Conservation (phyloP, 2,329 filamentous ascomycete genomes). For the Lasiodiplodia gonubiensis region DNA sequence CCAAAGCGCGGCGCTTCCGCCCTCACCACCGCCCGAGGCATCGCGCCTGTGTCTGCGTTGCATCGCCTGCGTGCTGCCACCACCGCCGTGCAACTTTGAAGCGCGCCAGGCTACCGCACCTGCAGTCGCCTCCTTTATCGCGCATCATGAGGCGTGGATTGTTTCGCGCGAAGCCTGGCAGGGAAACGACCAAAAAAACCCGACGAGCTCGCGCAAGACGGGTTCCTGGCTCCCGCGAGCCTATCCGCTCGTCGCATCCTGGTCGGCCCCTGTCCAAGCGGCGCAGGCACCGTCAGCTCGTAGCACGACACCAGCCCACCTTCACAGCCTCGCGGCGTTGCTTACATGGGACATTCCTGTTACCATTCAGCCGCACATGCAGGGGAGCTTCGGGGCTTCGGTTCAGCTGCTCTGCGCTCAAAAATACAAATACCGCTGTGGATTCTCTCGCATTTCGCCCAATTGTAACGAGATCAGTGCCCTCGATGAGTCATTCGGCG, state of each 20-base stretch:
- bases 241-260: slow-evolving; percentile 9
- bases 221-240: slow-evolving; percentile 19
- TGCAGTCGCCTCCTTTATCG: neutral
- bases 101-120: neutral
- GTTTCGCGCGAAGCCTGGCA: neutral
- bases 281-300: slow-evolving; percentile 24
- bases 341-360: slow-evolving; percentile 25
- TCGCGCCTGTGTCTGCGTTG: slow-evolving; percentile 4
- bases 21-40: slow-evolving; percentile 7
- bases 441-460: neutral
- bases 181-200: neutral
- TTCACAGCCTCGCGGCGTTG: slow-evolving; percentile 17
- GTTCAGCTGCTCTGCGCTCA: neutral
- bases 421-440: neutral
- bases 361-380: slow-evolving; percentile 21
- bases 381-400: neutral
- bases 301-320: slow-evolving; percentile 21
- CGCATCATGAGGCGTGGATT: neutral
- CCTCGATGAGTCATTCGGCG: neutral
- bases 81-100: neutral
- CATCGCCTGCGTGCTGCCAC: neutral
- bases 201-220: slow-evolving; percentile 3
- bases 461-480: neutral
- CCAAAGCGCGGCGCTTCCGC: neutral
- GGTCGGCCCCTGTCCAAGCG: slow-evolving; percentile 4